Base-by-base conservation (phyloP, 2,329 filamentous ascomycete species). In the Xylaria arbuscula region DNA sequence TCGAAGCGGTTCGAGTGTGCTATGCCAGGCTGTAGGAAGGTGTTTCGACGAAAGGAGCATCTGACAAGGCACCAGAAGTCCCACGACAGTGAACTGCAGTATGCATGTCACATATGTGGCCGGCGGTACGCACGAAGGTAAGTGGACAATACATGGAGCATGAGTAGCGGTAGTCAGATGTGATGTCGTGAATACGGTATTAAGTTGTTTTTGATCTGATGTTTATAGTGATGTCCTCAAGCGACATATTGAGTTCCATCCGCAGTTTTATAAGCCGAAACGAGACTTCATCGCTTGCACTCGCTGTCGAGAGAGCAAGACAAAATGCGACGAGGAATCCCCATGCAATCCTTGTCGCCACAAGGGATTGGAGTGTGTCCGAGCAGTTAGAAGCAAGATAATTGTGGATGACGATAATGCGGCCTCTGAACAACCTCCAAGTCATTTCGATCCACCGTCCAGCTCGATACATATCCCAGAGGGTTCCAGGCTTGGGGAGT, bases 11-110 rank as follows among this genome's bases (percentile, higher is more conserved):
- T 74, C 65, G 67, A 71, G 57, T 76, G 74, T 55, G 47, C 60
- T 9, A 48, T 72, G 19, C 67, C 72, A 19, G 68, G 70, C 4
- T 76, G 74, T 36, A 59, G 64, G 36, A 76, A 75, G 60, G 66
- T 70, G 13, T 76, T 76, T 55, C 64, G 67, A 48, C 65, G 74
- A 68, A 76, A 76, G 42, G 74, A 76, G 45, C 74, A 76, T 56
- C 56, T 76, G 15, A 76, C 72, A 28, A 70, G 74, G 59, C 74
- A 76, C 67, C 66, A 66, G n/a, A 75, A 75, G 42, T 68, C 66
- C 13, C 74, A 76, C 51, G 67, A 75, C 24, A 63, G 68, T 3
- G 68, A 73, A 36, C 69, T 68, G 38, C 72, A 74, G 40, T 74
- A 76, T 70, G 71, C 68, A 11, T 76, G 74, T 38, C 72, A 67